Conservation (phyloP, 768 basidiomycete species). For the Sarcodon sp. region DNA sequence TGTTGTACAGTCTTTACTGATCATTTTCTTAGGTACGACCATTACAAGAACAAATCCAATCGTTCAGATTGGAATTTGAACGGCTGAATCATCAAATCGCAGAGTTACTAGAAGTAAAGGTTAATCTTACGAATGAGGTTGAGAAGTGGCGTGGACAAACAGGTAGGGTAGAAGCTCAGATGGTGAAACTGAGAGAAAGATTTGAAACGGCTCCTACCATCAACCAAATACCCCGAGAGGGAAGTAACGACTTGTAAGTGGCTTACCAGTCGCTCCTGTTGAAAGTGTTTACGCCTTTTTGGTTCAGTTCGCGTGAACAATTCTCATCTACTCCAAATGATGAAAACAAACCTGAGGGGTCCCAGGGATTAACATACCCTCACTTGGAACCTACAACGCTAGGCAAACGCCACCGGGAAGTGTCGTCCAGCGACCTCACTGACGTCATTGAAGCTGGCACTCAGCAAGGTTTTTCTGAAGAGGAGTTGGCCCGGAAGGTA, state of each 20-base stretch:
- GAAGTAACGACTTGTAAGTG: too few relatives aligned
- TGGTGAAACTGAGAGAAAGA: constrained; percentile 5
- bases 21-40: constrained; percentile 17
- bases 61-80: constrained; percentile 32
- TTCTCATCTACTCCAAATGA: too few relatives aligned
- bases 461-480: constrained; percentile 22
- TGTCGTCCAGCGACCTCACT: constrained; percentile 27
- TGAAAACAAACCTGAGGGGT: too few relatives aligned
- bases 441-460: constrained; percentile 29
- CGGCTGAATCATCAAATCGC: constrained; percentile 21
- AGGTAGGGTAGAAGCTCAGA: constrained; percentile 2
- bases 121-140: constrained; percentile 21
- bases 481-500: constrained; percentile 23
- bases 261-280: too few relatives aligned
- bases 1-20: not conserved
- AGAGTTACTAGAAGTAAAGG: constrained; percentile 22
- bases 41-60: constrained; percentile 34
- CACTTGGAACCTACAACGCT: constrained; percentile 17
- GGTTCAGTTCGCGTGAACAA: too few relatives aligned
- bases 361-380: too few relatives aligned
- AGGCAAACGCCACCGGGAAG: constrained; percentile 56
- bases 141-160: constrained; percentile 15
- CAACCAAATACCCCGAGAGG: not conserved
- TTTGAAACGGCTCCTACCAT: not conserved
- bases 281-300: too few relatives aligned